phyloP scores from a whole-genome alignment of 2,329 filamentous ascomycete genomes.

The Scytalidium sp. region DNA sequence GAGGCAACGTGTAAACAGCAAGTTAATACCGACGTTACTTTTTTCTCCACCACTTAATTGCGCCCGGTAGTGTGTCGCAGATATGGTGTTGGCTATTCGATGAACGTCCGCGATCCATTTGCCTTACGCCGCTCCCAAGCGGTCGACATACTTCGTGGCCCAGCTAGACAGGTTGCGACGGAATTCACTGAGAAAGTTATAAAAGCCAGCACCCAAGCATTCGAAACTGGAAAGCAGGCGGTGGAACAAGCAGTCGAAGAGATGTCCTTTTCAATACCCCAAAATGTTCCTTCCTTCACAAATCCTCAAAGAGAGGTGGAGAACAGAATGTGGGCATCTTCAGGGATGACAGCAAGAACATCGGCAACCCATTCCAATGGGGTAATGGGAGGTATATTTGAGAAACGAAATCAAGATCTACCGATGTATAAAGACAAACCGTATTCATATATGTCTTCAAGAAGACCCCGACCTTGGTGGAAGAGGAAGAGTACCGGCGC shows the following conservation, averaged over 20 bases:
- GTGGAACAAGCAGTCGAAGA: slow-evolving; percentile 34
- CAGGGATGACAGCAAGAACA: slow-evolving; percentile 40
- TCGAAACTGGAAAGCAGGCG: slow-evolving; percentile 38
- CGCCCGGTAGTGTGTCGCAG: slow-evolving; percentile 5
- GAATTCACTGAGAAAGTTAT: slow-evolving; percentile 45
- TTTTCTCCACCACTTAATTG: background rate
- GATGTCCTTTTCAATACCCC: slow-evolving; percentile 66
- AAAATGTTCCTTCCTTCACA: slow-evolving; percentile 66
- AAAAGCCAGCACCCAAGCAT: slow-evolving; percentile 45
- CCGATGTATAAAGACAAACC: slow-evolving; percentile 99
- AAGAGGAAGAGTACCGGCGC: slow-evolving; percentile 60
- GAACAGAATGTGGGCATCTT: slow-evolving; percentile 62
- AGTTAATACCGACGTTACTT: background rate
- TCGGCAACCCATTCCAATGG: slow-evolving; percentile 22
- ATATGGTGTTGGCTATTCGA: slow-evolving; percentile 23
- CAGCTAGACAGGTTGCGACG: slow-evolving; percentile 41
- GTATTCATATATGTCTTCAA: slow-evolving; percentile 64
- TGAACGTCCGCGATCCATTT: slow-evolving; percentile 34
- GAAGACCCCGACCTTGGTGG: slow-evolving; percentile 57
- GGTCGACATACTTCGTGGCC: slow-evolving; percentile 48
- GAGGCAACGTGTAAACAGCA: background rate
- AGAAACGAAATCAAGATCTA: slow-evolving; percentile 53
- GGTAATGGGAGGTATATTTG: slow-evolving; percentile 59
- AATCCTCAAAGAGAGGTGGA: slow-evolving; percentile 63
- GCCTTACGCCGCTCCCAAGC: slow-evolving; percentile 37